Conservation (phyloP, 2,329 filamentous ascomycete species). For the Calycina marina region DNA sequence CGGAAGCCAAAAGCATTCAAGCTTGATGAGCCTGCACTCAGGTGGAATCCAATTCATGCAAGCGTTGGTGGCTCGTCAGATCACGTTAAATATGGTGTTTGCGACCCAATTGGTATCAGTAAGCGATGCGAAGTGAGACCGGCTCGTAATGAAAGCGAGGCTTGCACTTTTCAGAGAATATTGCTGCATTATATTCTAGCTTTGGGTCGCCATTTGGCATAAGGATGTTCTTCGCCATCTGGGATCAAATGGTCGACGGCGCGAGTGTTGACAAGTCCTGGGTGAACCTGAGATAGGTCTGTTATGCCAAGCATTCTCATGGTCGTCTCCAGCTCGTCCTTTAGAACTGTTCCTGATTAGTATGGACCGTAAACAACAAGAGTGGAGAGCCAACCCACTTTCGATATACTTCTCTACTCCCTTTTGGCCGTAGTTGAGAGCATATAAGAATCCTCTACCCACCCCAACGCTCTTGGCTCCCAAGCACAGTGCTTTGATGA, state of each 20-base stretch:
- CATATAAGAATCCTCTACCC: slow-evolving; percentile 45
- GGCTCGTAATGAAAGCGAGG: no score
- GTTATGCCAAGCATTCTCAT: slow-evolving; percentile 54
- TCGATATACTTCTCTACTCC: slow-evolving; percentile 37
- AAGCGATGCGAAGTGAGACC: no score
- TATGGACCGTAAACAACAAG: slow-evolving; percentile 1
- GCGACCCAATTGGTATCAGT: no score
- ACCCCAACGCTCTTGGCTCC: slow-evolving; percentile 50
- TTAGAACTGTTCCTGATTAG: slow-evolving; percentile 26
- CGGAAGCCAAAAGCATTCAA: no score
- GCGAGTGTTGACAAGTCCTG: slow-evolving; percentile 43
- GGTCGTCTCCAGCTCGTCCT: slow-evolving; percentile 48
- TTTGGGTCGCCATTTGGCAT: slow-evolving; percentile 25
- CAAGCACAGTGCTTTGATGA: slow-evolving; percentile 51
- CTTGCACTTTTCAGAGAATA: no score
- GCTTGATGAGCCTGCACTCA: no score
- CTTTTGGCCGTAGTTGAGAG: slow-evolving; percentile 45
- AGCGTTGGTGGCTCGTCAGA: no score
- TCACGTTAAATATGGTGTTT: no score
- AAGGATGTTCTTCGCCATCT: slow-evolving; percentile 28
- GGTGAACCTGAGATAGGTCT: slow-evolving; percentile 42
- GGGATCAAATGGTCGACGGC: slow-evolving; percentile 33
- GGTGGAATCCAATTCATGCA: no score
- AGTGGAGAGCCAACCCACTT: slow-evolving; percentile 27
- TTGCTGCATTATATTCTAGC: slow-evolving; percentile 19